These are phyloP conservation scores for Imleria badia DNA, from an alignment of 768 basidiomycete species.

Conservation along the genomic window DNA sequence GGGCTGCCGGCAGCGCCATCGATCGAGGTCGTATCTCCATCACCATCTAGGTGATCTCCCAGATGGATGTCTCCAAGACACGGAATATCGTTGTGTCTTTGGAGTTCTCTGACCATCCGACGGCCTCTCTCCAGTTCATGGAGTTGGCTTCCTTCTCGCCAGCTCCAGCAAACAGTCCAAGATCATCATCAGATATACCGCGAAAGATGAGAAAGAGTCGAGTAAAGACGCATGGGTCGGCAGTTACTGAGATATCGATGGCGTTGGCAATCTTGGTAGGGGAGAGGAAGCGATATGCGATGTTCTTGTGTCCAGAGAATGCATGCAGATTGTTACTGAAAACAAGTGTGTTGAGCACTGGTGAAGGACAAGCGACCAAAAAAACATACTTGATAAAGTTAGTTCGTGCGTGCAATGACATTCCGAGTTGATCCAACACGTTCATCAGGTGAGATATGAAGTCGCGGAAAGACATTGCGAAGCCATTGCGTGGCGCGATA, in stretches of 20 bases:
- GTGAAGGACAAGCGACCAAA: neutral
- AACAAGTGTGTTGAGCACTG: neutral
- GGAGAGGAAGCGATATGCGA: constrained; percentile 85
- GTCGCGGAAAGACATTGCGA: constrained; percentile 78
- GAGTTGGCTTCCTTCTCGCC: constrained; percentile 86
- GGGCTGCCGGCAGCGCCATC: constrained; percentile 22
- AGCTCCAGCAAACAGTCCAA: constrained; percentile 68
- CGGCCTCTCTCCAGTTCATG: constrained; percentile 77
- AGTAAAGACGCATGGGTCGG: constrained; percentile 78
- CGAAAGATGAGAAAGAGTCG: constrained; percentile 86
- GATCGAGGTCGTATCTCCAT: neutral
- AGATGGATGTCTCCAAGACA: constrained; percentile 73
- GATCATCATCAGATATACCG: constrained; percentile 77
- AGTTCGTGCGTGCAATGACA: constrained; percentile 80
- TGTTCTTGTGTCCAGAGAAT: constrained; percentile 78
- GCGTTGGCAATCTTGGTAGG: constrained; percentile 79
- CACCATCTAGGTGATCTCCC: constrained; percentile 57
- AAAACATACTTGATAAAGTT: constrained; percentile 71
- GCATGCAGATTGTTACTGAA: constrained; percentile 71
- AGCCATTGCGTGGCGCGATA: constrained; percentile 79
- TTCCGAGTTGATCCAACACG: constrained; percentile 81
- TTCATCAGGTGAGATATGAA: constrained; percentile 79
- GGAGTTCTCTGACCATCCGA: constrained; percentile 79
- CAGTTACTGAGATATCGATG: constrained; percentile 83
- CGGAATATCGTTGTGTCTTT: constrained; percentile 75